Conservation (phyloP, 805 yeast genomes). For the Wickerhamiella allomyrinae region DNA sequence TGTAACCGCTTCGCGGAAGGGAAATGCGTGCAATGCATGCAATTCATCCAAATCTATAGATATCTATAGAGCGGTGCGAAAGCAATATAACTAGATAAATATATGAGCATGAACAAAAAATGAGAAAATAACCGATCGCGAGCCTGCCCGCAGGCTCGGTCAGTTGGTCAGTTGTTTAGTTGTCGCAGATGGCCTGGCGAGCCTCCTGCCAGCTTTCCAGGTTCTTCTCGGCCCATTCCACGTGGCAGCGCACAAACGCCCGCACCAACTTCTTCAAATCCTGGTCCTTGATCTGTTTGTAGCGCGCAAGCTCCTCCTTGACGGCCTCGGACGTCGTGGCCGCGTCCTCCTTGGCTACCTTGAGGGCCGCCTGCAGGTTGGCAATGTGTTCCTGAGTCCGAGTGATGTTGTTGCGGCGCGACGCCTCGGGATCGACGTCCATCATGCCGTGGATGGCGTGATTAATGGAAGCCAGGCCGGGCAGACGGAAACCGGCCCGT, state of each 20-base stretch:
- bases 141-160: background rate
- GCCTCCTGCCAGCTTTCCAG: conserved; percentile 55
- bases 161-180: background rate
- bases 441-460: conserved; percentile 43
- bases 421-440: conserved; percentile 52
- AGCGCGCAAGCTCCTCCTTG: conserved; percentile 29
- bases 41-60: background rate
- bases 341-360: conserved; percentile 39
- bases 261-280: conserved; percentile 37
- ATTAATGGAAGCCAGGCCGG: conserved; percentile 39
- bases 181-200: conserved; percentile 18
- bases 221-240: conserved; percentile 56
- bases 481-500: conserved; percentile 32
- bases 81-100: background rate
- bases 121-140: background rate
- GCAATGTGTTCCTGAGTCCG: conserved; percentile 33
- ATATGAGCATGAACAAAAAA: background rate
- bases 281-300: conserved; percentile 36
- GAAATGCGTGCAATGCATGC: too few species aligned
- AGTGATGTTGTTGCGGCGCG: conserved; percentile 37
- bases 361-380: conserved; percentile 37
- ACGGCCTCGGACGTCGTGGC: conserved; percentile 35
- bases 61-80: background rate
- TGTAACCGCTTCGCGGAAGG: too few species aligned
- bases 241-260: conserved; percentile 40